phyloP scores from a whole-genome alignment of 2,329 filamentous ascomycete species.

The Botrytis elliptica region DNA sequence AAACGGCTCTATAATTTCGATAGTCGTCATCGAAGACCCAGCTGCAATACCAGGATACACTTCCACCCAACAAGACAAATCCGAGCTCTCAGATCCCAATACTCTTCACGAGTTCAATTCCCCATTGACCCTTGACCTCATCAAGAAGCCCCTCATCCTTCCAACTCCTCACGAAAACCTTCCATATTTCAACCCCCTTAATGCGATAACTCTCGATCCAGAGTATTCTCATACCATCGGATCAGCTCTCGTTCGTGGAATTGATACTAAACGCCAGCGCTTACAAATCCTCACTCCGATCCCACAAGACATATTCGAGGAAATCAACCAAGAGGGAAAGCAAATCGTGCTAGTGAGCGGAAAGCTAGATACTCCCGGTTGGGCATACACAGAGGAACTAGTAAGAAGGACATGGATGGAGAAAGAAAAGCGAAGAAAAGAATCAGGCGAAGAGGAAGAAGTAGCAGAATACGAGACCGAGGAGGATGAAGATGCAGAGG shows the following conservation, averaged over 20 bases:
- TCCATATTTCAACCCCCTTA: slow-evolving; percentile 59
- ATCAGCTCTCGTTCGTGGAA: slow-evolving; percentile 66
- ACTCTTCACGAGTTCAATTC: not conserved
- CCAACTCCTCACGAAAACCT: slow-evolving; percentile 52
- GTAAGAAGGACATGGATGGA: slow-evolving; percentile 39
- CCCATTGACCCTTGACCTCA: slow-evolving; percentile 17
- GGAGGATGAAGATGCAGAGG: slow-evolving; percentile 13
- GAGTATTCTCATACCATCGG: slow-evolving; percentile 58
- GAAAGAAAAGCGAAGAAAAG: slow-evolving; percentile 24
- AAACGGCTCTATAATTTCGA: slow-evolving; percentile 67
- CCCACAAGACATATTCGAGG: slow-evolving; percentile 42
- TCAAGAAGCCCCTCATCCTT: slow-evolving; percentile 36
- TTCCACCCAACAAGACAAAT: not conserved
- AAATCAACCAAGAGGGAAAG: slow-evolving; percentile 44
- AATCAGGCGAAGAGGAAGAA: slow-evolving; percentile 9
- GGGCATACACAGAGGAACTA: slow-evolving; percentile 67
- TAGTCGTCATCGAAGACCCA: slow-evolving; percentile 58
- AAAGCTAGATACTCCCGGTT: slow-evolving; percentile 65
- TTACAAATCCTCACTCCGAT: slow-evolving; percentile 68
- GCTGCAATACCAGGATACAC: slow-evolving; percentile 48
- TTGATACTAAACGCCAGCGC: slow-evolving; percentile 53
- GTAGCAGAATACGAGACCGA: not conserved
- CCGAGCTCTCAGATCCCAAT: not conserved
- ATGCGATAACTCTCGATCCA: slow-evolving; percentile 59
- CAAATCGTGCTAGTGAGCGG: slow-evolving; percentile 65